These are phyloP conservation scores for Microcyclospora tardicrescens DNA, from an alignment of 2,329 filamentous ascomycete species.

Conservation along the genomic window DNA sequence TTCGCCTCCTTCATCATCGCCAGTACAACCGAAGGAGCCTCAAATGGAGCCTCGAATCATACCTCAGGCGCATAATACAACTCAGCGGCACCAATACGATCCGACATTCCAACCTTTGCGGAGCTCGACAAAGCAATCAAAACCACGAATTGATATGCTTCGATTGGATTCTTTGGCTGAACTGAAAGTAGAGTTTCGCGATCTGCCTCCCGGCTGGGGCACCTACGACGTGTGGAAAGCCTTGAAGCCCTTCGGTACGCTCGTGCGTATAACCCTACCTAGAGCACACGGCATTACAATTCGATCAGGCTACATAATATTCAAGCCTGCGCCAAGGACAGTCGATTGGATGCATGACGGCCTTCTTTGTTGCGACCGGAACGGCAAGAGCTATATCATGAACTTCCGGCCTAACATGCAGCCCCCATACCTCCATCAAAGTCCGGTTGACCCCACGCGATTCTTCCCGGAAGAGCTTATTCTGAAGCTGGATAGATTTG, in stretches of 20 bases:
- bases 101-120: too few species aligned
- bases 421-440: neutral
- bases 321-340: slow-evolving; percentile 12
- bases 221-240: slow-evolving; percentile 12
- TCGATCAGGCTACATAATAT: slow-evolving; percentile 6
- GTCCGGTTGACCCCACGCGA: neutral
- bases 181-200: slow-evolving; percentile 7
- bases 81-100: too few species aligned
- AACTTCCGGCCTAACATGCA: neutral
- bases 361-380: neutral
- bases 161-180: neutral
- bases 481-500: slow-evolving; percentile 27
- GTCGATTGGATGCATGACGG: slow-evolving; percentile 7
- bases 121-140: too few species aligned
- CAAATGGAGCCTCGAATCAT: too few species aligned
- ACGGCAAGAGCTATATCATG: neutral
- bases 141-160: too few species aligned
- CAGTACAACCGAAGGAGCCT: too few species aligned
- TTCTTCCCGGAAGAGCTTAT: slow-evolving; percentile 9
- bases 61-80: too few species aligned
- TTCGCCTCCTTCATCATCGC: too few species aligned
- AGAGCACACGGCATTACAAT: slow-evolving; percentile 7
- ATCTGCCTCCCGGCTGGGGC: slow-evolving; percentile 10
- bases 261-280: slow-evolving; percentile 2
- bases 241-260: slow-evolving; percentile 6